A percentile compares a stretch with the other conserved stretches of the same genome.
phyloP scores from a whole-genome alignment of 768 basidiomycete species.

The Tylopilus sp. region DNA sequence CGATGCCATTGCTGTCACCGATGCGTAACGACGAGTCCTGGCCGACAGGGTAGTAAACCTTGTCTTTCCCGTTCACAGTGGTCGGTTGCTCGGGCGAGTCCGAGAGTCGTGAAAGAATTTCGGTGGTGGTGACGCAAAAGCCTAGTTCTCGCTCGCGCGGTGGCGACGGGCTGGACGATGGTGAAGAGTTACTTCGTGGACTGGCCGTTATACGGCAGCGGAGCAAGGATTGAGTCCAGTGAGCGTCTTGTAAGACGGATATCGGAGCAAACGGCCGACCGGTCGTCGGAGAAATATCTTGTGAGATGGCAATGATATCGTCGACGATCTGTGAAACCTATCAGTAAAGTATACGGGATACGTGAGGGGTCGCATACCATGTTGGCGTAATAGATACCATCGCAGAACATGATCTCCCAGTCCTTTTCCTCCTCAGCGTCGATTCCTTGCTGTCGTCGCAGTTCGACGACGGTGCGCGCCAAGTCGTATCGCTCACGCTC shows the following conservation, averaged over 20 bases:
- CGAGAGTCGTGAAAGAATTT: conserved; percentile 40
- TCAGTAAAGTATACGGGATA: background rate
- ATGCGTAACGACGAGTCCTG: conserved; percentile 69
- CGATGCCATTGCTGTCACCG: conserved; percentile 60
- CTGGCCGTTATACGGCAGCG: conserved; percentile 53
- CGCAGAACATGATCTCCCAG: conserved; percentile 66
- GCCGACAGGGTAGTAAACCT: conserved; percentile 61
- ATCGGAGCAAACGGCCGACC: conserved; percentile 66
- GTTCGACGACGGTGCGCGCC: conserved; percentile 70
- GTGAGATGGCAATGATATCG: conserved; percentile 70
- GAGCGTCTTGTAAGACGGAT: conserved; percentile 65
- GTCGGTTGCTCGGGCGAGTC: conserved; percentile 16
- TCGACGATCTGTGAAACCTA: conserved; percentile 59
- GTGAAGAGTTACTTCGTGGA: conserved; percentile 22
- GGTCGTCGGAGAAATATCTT: conserved; percentile 72
- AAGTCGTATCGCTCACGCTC: conserved; percentile 81
- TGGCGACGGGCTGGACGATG: conserved; percentile 37
- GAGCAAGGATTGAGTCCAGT: conserved; percentile 75
- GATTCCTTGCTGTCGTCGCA: conserved; percentile 56
- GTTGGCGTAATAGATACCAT: conserved; percentile 82
- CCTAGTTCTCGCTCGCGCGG: conserved; percentile 62
- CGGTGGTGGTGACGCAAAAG: conserved; percentile 50
- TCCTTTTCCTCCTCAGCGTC: conserved; percentile 63
- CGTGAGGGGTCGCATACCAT: conserved; percentile 53
- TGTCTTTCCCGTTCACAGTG: conserved; percentile 24